Percentiles rank a stretch among this genome's conserved stretches.
phyloP scores from a whole-genome alignment of 345 rosid species.

The Zanthoxylum bungeanum region DNA sequence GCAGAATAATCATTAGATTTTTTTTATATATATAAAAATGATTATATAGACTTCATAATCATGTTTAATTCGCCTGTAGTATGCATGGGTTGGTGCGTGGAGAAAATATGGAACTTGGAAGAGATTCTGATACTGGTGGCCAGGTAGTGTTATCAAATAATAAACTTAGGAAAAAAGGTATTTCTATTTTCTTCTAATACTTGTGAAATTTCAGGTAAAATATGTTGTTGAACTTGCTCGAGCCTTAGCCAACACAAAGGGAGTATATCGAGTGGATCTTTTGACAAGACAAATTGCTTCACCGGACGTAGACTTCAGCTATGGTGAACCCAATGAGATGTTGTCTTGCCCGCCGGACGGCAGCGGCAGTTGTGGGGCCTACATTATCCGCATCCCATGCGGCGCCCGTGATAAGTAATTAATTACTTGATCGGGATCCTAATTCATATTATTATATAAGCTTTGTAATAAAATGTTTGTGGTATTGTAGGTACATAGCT shows the following conservation, averaged over 20 bases:
- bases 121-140: constrained; percentile 81
- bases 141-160: too few relatives aligned
- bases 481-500: constrained; percentile 51
- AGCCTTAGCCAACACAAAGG: constrained; percentile 55
- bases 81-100: constrained; percentile 71
- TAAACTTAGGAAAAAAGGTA: too few relatives aligned
- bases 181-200: too few relatives aligned
- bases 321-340: constrained; percentile 82
- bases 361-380: constrained; percentile 62
- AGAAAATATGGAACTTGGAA: constrained; percentile 80
- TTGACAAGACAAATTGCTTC: constrained; percentile 65
- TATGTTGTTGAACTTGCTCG: constrained; percentile 73
- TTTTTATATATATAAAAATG: neutral
- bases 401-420: constrained; percentile 52
- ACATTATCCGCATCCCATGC: constrained; percentile 63
- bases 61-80: constrained; percentile 24
- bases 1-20: too few relatives aligned
- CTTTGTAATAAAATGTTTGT: neutral
- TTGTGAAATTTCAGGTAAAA: constrained; percentile 42
- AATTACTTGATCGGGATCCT: neutral
- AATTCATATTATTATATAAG: neutral
- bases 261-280: constrained; percentile 62
- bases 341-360: constrained; percentile 63
- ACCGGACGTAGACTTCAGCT: constrained; percentile 61
- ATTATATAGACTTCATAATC: neutral